These are phyloP conservation scores for Cercospora berteroae DNA, from an alignment of 2,329 filamentous ascomycete genomes.

Conservation along the genomic window DNA sequence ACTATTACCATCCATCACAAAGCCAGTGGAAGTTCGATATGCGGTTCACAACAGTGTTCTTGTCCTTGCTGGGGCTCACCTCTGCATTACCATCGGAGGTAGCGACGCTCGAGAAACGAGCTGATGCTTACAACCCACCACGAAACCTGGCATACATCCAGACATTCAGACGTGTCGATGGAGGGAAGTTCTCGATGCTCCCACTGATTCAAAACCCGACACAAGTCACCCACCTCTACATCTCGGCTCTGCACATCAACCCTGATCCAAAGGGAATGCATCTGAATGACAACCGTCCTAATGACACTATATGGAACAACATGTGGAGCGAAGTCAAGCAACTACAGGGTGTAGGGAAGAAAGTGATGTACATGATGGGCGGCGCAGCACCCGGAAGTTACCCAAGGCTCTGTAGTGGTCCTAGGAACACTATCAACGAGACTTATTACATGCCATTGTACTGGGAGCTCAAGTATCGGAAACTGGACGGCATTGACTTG, in stretches of 20 bases:
- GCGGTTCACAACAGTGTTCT: neutral
- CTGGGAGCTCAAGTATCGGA: slow-evolving; percentile 27
- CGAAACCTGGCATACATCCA: slow-evolving; percentile 32
- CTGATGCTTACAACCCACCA: slow-evolving; percentile 21
- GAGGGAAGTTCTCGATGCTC: slow-evolving; percentile 29
- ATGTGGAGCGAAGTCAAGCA: slow-evolving; percentile 30
- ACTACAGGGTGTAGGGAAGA: slow-evolving; percentile 31
- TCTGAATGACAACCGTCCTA: slow-evolving; percentile 33
- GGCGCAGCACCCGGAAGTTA: slow-evolving; percentile 32
- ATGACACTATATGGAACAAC: slow-evolving; percentile 24
- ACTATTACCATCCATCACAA: neutral
- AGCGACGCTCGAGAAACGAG: slow-evolving; percentile 7
- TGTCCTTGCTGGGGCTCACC: slow-evolving; percentile 9
- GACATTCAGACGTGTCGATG: slow-evolving; percentile 28
- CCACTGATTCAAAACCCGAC: slow-evolving; percentile 31
- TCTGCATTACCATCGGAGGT: slow-evolving; percentile 6
- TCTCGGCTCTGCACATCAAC: slow-evolving; percentile 35
- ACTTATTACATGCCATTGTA: slow-evolving; percentile 31
- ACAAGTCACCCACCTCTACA: slow-evolving; percentile 31
- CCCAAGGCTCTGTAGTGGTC: slow-evolving; percentile 26
- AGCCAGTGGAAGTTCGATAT: neutral
- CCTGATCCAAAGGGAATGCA: slow-evolving; percentile 28
- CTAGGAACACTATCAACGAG: slow-evolving; percentile 21
- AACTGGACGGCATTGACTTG: slow-evolving; percentile 33
- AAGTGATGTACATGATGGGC: slow-evolving; percentile 33